Evolutionary conservation across 202 grass and related monocot genomes (phyloP).

Genomic region (Eragrostis tef): DNA sequence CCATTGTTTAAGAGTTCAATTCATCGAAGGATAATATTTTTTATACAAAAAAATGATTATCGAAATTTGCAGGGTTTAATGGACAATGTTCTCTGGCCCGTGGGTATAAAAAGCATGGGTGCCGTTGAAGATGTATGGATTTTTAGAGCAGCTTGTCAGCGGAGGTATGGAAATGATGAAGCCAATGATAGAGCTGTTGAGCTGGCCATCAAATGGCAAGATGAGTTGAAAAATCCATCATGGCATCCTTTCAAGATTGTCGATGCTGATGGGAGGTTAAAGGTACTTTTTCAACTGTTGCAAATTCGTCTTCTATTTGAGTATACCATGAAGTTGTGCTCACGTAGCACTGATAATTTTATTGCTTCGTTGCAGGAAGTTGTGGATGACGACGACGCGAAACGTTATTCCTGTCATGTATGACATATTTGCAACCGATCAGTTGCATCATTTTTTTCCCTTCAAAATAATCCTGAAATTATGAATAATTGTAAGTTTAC

Average conservation of each 20-base stretch:
- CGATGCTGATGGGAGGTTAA: slow-evolving; percentile 36
- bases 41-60: too few species aligned
- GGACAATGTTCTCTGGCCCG: slow-evolving; percentile 26
- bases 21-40: background rate
- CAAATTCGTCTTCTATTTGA: background rate
- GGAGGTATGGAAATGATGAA: slow-evolving; percentile 45
- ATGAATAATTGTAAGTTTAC: too few species aligned
- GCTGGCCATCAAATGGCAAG: slow-evolving; percentile 57
- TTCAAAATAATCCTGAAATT: too few species aligned
- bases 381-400: too few species aligned
- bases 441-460: too few species aligned
- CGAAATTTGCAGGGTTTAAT: slow-evolving; percentile 56
- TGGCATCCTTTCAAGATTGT: slow-evolving; percentile 76
- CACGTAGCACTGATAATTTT: too few species aligned
- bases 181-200: slow-evolving; percentile 41
- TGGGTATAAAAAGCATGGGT: slow-evolving; percentile 74
- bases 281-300: background rate
- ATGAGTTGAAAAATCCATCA: slow-evolving; percentile 69
- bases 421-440: too few species aligned
- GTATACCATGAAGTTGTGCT: too few species aligned
- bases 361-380: too few species aligned
- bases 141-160: slow-evolving; percentile 42
- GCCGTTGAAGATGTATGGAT: slow-evolving; percentile 44
- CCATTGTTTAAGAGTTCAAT: background rate
- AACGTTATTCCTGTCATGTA: too few species aligned